A percentile compares a stretch with the other conserved stretches of the same genome.
phyloP scores from a whole-genome alignment of 768 basidiomycete genomes.

The Cyclocybe aegerita region DNA sequence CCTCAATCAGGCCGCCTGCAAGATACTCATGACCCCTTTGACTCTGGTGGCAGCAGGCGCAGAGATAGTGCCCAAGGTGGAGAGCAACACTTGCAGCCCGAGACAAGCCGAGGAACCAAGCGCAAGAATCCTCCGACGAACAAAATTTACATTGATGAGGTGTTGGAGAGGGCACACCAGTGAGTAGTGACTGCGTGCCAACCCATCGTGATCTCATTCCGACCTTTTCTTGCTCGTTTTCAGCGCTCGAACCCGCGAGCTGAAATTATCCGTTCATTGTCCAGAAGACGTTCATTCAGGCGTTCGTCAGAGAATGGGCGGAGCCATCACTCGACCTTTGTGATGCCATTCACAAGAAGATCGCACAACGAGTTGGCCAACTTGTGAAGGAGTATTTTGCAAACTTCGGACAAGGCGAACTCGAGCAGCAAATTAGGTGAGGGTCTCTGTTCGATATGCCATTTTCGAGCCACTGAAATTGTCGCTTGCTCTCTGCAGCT shows the following conservation, averaged over 20 bases:
- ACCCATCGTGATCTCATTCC: background rate
- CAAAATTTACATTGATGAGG: conserved; percentile 52
- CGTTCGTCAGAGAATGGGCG: conserved; percentile 47
- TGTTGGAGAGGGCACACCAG: conserved; percentile 46
- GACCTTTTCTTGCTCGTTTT: background rate
- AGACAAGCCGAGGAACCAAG: background rate
- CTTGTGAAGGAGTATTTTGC: conserved; percentile 52
- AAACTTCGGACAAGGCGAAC: conserved; percentile 49
- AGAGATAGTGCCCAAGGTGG: too few species aligned
- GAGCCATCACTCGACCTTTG: conserved; percentile 48
- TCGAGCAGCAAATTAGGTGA: conserved; percentile 48
- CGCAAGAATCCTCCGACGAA: conserved; percentile 4
- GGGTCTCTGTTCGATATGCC: background rate
- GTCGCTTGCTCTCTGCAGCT: conserved; percentile 7
- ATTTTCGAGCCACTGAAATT: background rate
- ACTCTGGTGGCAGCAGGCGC: too few species aligned
- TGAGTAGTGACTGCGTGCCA: conserved; percentile 23
- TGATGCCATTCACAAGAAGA: conserved; percentile 31
- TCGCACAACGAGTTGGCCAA: conserved; percentile 37
- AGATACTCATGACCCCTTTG: too few species aligned
- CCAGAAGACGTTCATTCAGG: conserved; percentile 46
- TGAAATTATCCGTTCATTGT: conserved; percentile 69
- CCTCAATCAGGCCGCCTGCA: too few species aligned
- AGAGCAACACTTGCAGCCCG: background rate
- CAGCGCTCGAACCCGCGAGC: conserved; percentile 70